Base-by-base conservation (phyloP, 139 green algal genomes). In the Desmodesmus armatus region DNA sequence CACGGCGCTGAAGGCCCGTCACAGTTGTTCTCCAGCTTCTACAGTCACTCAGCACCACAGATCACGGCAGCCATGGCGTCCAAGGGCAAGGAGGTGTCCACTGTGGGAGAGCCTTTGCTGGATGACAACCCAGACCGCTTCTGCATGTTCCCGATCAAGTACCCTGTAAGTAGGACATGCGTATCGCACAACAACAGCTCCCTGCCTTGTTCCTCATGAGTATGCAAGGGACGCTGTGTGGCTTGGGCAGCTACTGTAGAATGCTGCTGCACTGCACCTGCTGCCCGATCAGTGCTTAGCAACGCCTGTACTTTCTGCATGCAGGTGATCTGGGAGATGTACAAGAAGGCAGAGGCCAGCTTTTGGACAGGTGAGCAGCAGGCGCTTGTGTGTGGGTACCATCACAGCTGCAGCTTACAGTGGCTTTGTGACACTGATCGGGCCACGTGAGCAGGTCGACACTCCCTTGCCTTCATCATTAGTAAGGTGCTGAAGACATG, bases 341-440 rank as follows among this genome's bases (percentile, higher is more conserved):
- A 99, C 95, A 99, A 99, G 91, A 98, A 98, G 89, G 97, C 96
- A 9, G 96, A 98, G 88, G 96, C 96, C 13, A 95, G 87, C 78
- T 99, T 99, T 87, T 99, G 96, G 95, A 98, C 96, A 33, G 95
- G 94, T 96, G 86, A 47, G 63, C 29, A 23, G 29, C 31, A 41
- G n/a, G n/a, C n/a, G n/a, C n/a, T n/a, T n/a, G n/a, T n/a, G n/a
- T n/a, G n/a, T n/a, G n/a, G n/a, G n/a, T n/a, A n/a, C n/a, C n/a
- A n/a, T n/a, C n/a, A n/a, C n/a, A n/a, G n/a, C n/a, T n/a, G n/a
- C n/a, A n/a, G n/a, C n/a, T n/a, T n/a, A n/a, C n/a, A n/a, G n/a
- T n/a, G n/a, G n/a, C n/a, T n/a, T n/a, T n/a, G n/a, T n/a, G n/a
- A n/a, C n/a, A n/a, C n/a, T n/a, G n/a, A n/a, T n/a, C n/a, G n/a